phyloP scores from a whole-genome alignment of 345 rosid genomes.

The Citrus sp. region DNA sequence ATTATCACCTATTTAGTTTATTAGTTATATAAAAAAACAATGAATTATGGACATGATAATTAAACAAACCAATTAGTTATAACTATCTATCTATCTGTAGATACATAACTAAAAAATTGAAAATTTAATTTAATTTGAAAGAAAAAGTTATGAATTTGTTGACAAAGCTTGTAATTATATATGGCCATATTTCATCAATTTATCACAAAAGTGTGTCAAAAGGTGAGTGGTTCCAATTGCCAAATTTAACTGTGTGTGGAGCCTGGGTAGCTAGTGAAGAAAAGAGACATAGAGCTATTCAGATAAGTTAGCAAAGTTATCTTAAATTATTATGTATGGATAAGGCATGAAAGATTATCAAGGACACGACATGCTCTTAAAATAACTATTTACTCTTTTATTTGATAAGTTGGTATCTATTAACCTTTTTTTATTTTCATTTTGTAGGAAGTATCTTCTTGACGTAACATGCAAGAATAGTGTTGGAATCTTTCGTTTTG shows the following conservation, averaged over 20 bases:
- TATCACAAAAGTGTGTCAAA: background rate
- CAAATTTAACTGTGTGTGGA: background rate
- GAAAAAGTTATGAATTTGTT: too few species aligned
- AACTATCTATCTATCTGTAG: too few species aligned
- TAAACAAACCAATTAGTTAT: too few species aligned
- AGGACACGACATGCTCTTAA: background rate
- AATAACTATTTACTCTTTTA: background rate
- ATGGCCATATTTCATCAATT: too few species aligned
- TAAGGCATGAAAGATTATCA: background rate
- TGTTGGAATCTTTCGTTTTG: background rate
- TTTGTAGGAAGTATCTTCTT: background rate
- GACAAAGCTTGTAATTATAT: too few species aligned
- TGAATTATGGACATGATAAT: too few species aligned
- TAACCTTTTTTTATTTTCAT: too few species aligned
- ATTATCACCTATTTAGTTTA: too few species aligned
- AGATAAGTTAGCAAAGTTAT: background rate
- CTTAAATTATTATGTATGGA: background rate
- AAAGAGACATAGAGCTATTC: background rate
- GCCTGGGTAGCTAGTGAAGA: background rate
- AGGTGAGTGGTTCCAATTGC: background rate
- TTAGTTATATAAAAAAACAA: too few species aligned
- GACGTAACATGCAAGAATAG: background rate
- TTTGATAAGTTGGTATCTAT: too few species aligned
- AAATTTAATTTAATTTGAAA: too few species aligned
- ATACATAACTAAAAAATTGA: too few species aligned